Percentiles rank a stretch among this genome's conserved stretches.
phyloP scores from a whole-genome alignment of 371 early-diverging fungal species.

The Rhizopus stolonifer region DNA sequence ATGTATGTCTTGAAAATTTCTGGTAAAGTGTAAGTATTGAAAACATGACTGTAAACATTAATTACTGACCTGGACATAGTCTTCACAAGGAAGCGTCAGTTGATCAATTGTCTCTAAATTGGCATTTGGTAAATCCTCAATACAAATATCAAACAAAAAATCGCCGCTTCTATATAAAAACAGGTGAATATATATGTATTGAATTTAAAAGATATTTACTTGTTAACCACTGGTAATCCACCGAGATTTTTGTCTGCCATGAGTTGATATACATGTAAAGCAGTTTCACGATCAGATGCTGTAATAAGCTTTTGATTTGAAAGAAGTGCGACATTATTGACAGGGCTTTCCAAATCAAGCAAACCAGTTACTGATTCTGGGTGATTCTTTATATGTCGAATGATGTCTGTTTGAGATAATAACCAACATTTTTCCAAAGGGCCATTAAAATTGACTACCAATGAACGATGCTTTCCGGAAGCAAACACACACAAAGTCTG shows the following conservation, averaged over 20 bases:
- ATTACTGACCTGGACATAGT: slow-evolving; percentile 45
- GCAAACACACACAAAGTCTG: slow-evolving; percentile 51
- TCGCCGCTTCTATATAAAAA: slow-evolving; percentile 23
- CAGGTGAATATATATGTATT: not conserved
- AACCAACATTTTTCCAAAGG: slow-evolving; percentile 40
- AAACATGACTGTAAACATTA: not conserved
- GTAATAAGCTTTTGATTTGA: slow-evolving; percentile 27
- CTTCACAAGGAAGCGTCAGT: slow-evolving; percentile 39
- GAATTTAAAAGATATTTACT: slow-evolving; percentile 22
- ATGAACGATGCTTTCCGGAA: slow-evolving; percentile 46
- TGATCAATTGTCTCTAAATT: slow-evolving; percentile 39
- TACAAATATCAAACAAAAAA: slow-evolving; percentile 44
- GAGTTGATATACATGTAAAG: slow-evolving; percentile 43
- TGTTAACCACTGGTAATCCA: slow-evolving; percentile 52
- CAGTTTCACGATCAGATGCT: slow-evolving; percentile 32
- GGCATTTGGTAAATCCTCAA: slow-evolving; percentile 53
- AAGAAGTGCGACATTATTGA: slow-evolving; percentile 24
- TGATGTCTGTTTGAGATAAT: slow-evolving; percentile 56
- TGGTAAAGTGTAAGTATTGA: not conserved
- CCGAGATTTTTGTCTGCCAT: slow-evolving; percentile 47
- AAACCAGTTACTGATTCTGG: slow-evolving; percentile 39
- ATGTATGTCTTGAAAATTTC: slow-evolving; percentile 15
- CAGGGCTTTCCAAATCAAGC: slow-evolving; percentile 34
- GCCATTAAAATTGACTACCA: slow-evolving; percentile 38
- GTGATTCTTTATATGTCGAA: slow-evolving; percentile 45